Percentiles rank a stretch among this genome's conserved stretches.
These are phyloP conservation scores for Cutaneotrichosporon spelunceum DNA, from an alignment of 1,284 basidiomycete genomes.

Conservation along the genomic window DNA sequence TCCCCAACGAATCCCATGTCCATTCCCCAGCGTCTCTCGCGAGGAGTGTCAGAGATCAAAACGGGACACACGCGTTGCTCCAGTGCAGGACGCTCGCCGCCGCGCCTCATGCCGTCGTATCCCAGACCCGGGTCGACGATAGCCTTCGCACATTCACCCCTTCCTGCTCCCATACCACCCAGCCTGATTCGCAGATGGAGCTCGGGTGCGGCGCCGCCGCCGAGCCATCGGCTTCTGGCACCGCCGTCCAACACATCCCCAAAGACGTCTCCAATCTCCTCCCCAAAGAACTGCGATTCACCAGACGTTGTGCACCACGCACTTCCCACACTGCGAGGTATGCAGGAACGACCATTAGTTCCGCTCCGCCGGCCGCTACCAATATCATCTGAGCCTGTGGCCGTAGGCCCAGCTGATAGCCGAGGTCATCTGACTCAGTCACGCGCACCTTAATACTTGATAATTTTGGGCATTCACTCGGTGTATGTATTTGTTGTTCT, in stretches of 20 bases:
- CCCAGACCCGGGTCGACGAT: constrained; percentile 16
- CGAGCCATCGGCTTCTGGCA: background rate
- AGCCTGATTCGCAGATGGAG: constrained; percentile 28
- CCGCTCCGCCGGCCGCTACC: too few species aligned
- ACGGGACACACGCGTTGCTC: background rate
- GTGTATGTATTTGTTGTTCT: too few species aligned
- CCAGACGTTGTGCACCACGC: background rate
- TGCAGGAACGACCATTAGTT: too few species aligned
- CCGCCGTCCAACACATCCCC: background rate
- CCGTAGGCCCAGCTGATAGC: too few species aligned
- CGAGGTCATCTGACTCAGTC: too few species aligned
- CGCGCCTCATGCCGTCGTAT: background rate
- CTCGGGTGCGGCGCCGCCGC: background rate
- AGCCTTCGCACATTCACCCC: constrained; percentile 26
- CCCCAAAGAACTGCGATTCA: too few species aligned
- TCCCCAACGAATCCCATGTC: background rate
- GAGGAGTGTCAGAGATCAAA: too few species aligned
- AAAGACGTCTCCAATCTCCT: too few species aligned
- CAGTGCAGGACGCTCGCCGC: constrained; percentile 1
- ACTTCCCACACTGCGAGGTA: too few species aligned
- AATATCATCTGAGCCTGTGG: too few species aligned
- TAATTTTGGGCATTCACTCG: too few species aligned
- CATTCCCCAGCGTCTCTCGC: background rate
- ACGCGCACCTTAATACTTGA: too few species aligned
- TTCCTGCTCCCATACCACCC: constrained; percentile 32